Evolutionary conservation across 2,329 filamentous ascomycete genomes (phyloP).

Genomic region (Pseudogymnoascus sp.): DNA sequence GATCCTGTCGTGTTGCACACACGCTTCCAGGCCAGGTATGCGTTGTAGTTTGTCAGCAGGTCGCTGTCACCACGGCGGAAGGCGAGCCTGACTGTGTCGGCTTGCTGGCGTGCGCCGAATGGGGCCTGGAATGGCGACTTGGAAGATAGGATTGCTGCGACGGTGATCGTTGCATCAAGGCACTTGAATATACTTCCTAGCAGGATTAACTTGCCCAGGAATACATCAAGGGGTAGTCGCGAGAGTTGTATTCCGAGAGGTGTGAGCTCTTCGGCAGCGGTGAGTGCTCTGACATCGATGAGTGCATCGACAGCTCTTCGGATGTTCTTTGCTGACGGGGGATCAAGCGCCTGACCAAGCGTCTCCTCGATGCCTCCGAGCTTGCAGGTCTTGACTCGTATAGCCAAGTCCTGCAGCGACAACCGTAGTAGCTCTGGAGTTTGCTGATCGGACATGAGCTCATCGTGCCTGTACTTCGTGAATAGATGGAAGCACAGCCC

Average conservation of each 20-base stretch:
- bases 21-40: slow-evolving; percentile 81
- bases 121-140: slow-evolving; percentile 90
- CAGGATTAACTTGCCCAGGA: slow-evolving; percentile 86
- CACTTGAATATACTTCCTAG: slow-evolving; percentile 83
- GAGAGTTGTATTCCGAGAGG: slow-evolving; percentile 80
- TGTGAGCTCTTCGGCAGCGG: slow-evolving; percentile 72
- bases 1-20: slow-evolving; percentile 64
- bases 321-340: slow-evolving; percentile 86
- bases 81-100: slow-evolving; percentile 67
- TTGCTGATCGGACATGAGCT: slow-evolving; percentile 80
- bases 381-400: slow-evolving; percentile 96
- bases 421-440: slow-evolving; percentile 93
- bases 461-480: slow-evolving; percentile 81
- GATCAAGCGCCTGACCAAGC: slow-evolving; percentile 77
- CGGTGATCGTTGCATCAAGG: slow-evolving; percentile 82
- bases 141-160: slow-evolving; percentile 86
- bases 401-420: slow-evolving; percentile 87
- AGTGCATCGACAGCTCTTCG: slow-evolving; percentile 86
- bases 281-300: slow-evolving; percentile 86
- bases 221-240: slow-evolving; percentile 83
- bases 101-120: slow-evolving; percentile 74
- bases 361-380: slow-evolving; percentile 90
- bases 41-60: slow-evolving; percentile 86
- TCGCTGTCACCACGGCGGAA: slow-evolving; percentile 89
- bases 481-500: slow-evolving; percentile 95